Evolutionary conservation across 176 grass and related monocot species (phyloP).

Genomic region (Oryza brachyantha): DNA sequence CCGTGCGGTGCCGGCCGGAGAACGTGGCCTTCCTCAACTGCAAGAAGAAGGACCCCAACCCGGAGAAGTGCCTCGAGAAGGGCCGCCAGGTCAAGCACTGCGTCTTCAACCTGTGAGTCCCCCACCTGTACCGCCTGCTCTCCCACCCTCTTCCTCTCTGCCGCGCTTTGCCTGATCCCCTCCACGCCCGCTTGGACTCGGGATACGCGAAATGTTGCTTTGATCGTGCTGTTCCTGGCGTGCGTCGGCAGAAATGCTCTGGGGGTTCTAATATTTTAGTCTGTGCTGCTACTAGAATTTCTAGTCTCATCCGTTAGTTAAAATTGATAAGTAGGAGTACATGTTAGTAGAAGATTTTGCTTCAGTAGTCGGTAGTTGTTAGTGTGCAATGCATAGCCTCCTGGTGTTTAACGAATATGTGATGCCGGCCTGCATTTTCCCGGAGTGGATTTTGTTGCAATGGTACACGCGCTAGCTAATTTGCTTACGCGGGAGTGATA

Average conservation of each 20-base stretch:
- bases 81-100: conserved; percentile 76
- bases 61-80: conserved; percentile 88
- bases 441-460: not conserved
- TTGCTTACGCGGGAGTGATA: not conserved
- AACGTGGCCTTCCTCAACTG: conserved; percentile 93
- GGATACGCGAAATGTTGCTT: conserved; percentile 26
- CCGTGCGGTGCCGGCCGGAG: conserved; percentile 67
- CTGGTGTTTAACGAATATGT: not conserved
- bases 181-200: not conserved
- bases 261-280: conserved; percentile 6
- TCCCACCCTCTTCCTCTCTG: not conserved
- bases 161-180: not conserved
- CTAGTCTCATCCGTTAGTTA: not conserved
- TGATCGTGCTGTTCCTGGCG: not conserved
- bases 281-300: not conserved
- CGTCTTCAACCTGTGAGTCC: conserved; percentile 72
- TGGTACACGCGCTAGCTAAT: not conserved
- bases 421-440: not conserved
- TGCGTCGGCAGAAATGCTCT: not conserved
- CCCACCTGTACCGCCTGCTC: not conserved
- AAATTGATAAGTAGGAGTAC: not conserved
- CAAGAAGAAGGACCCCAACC: conserved; percentile 95
- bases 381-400: not conserved
- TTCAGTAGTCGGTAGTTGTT: not conserved
- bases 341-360: not conserved